Percentiles rank a stretch among this genome's conserved stretches.
Evolutionary conservation across 2,329 filamentous ascomycete genomes (phyloP).

Genomic region (Fusarium staphyleae): DNA sequence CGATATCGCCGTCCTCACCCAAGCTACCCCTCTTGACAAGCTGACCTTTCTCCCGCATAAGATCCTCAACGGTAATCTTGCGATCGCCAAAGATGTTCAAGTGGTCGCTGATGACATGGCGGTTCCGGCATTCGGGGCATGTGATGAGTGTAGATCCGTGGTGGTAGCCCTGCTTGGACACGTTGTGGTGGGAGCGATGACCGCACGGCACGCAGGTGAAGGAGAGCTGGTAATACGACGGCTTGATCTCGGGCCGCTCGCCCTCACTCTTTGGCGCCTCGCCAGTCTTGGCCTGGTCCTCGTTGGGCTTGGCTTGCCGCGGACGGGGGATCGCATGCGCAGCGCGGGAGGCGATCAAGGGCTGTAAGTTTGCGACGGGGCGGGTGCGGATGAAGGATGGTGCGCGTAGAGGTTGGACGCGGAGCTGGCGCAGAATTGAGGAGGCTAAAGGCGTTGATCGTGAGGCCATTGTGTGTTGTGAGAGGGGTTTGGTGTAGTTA

Average conservation of each 20-base stretch:
- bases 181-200: conserved; percentile 78
- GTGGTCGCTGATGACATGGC: conserved; percentile 93
- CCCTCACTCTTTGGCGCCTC: conserved; percentile 42
- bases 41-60: conserved; percentile 78
- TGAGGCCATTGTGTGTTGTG: conserved; percentile 41
- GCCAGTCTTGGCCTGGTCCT: conserved; percentile 11
- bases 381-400: conserved; percentile 19
- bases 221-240: conserved; percentile 82
- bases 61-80: conserved; percentile 74
- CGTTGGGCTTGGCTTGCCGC: conserved; percentile 23
- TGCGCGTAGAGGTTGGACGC: conserved; percentile 22
- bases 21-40: conserved; percentile 75
- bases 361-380: conserved; percentile 13
- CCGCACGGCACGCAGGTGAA: conserved; percentile 93
- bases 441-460: conserved; percentile 32
- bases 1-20: conserved; percentile 82
- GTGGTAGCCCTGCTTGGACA: conserved; percentile 96
- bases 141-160: conserved; percentile 86
- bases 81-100: conserved; percentile 78
- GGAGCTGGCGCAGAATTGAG: conserved; percentile 30
- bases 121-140: conserved; percentile 84
- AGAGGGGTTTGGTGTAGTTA: neutral
- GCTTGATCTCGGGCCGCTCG: conserved; percentile 43
- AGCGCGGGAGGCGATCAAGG: conserved; percentile 38
- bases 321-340: conserved; percentile 50